phyloP scores from a whole-genome alignment of 768 basidiomycete genomes.

The Trametes cinnabarina region DNA sequence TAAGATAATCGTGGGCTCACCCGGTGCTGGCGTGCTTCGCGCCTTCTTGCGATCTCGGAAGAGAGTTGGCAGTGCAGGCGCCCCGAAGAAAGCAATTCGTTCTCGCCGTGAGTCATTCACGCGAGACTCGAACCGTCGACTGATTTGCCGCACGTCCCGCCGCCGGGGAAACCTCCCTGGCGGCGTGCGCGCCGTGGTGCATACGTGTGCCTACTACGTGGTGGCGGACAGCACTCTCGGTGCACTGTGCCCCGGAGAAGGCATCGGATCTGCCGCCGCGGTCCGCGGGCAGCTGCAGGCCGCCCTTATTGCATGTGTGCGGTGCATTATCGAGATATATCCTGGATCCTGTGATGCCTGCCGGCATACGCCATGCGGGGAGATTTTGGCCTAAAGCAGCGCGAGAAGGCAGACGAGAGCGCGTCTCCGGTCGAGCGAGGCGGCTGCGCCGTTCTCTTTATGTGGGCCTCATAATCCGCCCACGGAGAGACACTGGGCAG shows the following conservation, averaged over 20 bases:
- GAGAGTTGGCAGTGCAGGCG: constrained; percentile 2
- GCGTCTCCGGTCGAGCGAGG: constrained; percentile 14
- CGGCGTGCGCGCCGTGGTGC: not conserved
- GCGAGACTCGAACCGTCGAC: not conserved
- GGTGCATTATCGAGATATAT: not conserved
- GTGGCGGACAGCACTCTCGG: not conserved
- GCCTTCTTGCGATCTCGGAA: constrained; percentile 18
- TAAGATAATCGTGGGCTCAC: constrained; percentile 16
- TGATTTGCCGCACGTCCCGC: not conserved
- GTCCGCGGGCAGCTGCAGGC: not conserved
- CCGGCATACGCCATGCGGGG: constrained; percentile 16
- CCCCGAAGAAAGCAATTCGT: constrained; percentile 3
- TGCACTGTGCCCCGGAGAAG: not conserved
- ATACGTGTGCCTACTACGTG: not conserved
- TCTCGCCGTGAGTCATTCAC: not conserved
- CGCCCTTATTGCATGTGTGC: not conserved
- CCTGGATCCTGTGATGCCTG: not conserved
- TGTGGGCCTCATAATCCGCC: constrained; percentile 10
- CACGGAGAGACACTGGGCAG: constrained; percentile 1
- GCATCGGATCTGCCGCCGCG: constrained; percentile 13
- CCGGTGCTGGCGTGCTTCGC: constrained; percentile 12
- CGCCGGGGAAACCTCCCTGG: not conserved
- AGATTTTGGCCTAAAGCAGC: constrained; percentile 2
- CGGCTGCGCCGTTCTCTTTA: constrained; percentile 20
- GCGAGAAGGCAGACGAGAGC: constrained; percentile 4